Evolutionary conservation across 2,329 filamentous ascomycete species (phyloP), one percentile per base, ranked within the genome.

Genomic region (Colletotrichum brevisporum): DNA sequence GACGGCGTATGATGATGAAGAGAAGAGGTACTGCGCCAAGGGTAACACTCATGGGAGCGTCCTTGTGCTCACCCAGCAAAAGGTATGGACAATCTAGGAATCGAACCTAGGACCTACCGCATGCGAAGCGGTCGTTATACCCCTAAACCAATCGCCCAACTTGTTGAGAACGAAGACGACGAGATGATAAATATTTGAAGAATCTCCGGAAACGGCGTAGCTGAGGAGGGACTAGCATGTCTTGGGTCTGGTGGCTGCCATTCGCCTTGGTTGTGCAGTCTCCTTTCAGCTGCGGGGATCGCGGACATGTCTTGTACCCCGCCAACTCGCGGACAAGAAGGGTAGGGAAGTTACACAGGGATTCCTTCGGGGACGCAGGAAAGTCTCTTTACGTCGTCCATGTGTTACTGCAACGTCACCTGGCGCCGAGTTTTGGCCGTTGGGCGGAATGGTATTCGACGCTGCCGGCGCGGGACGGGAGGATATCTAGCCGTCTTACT

Each of bases 211-310:
- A 36, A 36, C 8, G 31, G 31, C 31, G 31, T 36, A 36, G 31
- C 3, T 4, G 8, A 36, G 6, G 9, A 36, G 31, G 31, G 31
- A 36, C 31, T 36, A 36, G 31, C 9, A 36, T 36, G 31, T 36
- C 31, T 36, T 36, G 31, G 10, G 31, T 36, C 10, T 36, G 31
- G 6, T 36, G 31, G 31, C 31, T 36, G 31, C 10, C 8, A 36
- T 36, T 36, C 31, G 31, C 31, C 31, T 36, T 36, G 31, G 31
- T 36, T 36, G 31, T 36, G 6, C 31, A 2, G 31, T 52, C 21
- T 31, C 36, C 50, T 36, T 54, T 47, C 59, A 54, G 59, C 59
- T 62, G 59, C 59, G 50, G 59, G 59, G 58, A 6, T 12, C 13
- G 24, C 12, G 45, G n/a, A 18, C 21, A 10, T 53, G 27, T 18